phyloP scores from a whole-genome alignment of 129 eudicot genomes.

The Calendula officinalis region DNA sequence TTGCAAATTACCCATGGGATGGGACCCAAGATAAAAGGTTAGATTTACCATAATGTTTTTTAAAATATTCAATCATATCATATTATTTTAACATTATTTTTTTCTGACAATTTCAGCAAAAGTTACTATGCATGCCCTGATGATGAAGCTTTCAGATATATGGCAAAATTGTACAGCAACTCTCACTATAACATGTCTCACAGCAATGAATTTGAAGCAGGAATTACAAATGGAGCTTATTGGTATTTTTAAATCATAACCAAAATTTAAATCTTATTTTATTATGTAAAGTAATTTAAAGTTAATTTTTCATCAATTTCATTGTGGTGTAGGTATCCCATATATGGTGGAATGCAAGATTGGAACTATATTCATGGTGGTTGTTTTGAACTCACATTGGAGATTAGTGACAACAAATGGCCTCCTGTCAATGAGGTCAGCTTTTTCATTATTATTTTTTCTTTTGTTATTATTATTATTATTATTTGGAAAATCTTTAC shows the following conservation, averaged over 20 bases:
- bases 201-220: constrained; percentile 76
- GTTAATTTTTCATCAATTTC: not conserved
- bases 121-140: constrained; percentile 85
- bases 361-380: constrained; percentile 81
- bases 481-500: not conserved
- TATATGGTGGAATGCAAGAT: constrained; percentile 99
- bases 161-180: constrained; percentile 78
- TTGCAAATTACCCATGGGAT: constrained; percentile 99
- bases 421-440: constrained; percentile 87
- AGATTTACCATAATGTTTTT: no score
- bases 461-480: no score
- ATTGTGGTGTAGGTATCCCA: constrained; percentile 76
- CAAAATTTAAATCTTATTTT: not conserved
- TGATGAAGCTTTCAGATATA: constrained; percentile 75
- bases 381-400: constrained; percentile 90
- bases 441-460: constrained; percentile 1
- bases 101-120: constrained; percentile 48
- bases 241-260: constrained; percentile 50
- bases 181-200: constrained; percentile 87
- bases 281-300: no score
- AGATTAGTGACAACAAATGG: constrained; percentile 93
- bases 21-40: constrained; percentile 76
- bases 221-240: constrained; percentile 89
- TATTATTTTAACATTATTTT: constrained; percentile 7
- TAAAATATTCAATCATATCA: not conserved